These are phyloP conservation scores for Hibiscus tridactylites DNA, from an alignment of 345 rosid species.

Conservation along the genomic window DNA sequence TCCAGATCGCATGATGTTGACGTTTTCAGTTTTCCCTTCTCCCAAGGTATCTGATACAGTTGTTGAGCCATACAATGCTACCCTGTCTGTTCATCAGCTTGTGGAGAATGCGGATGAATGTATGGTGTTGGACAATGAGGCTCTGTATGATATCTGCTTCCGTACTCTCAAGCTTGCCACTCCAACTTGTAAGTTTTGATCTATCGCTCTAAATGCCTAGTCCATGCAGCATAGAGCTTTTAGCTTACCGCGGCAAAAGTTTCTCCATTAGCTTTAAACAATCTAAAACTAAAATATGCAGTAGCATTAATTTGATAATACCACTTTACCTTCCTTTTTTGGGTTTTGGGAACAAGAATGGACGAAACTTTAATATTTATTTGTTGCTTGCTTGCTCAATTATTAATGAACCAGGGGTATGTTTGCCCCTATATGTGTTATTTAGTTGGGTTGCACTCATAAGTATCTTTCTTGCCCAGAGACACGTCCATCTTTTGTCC, in stretches of 20 bases:
- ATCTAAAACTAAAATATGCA: neutral
- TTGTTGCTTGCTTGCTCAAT: neutral
- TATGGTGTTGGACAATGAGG: conserved; percentile 20
- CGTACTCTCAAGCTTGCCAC: conserved; percentile 12
- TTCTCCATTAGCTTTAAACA: neutral
- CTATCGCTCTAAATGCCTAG: neutral
- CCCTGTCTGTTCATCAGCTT: conserved; percentile 17
- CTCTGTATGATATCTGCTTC: conserved; percentile 13
- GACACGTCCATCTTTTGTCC: conserved; percentile 1
- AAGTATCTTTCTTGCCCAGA: neutral
- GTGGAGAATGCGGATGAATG: conserved; percentile 18
- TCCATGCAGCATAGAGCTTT: neutral
- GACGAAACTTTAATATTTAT: neutral
- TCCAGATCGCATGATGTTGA: conserved; percentile 16
- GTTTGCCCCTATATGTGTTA: neutral
- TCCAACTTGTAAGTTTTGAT: conserved; percentile 8
- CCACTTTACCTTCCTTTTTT: neutral
- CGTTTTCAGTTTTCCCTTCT: conserved; percentile 13
- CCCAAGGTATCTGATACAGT: conserved; percentile 14
- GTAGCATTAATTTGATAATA: neutral
- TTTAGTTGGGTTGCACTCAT: neutral
- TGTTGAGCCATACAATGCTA: conserved; percentile 13
- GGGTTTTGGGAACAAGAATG: neutral
- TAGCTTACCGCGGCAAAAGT: neutral
- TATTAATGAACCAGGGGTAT: neutral